These are phyloP conservation scores for Aspergillus phoenicis DNA, from an alignment of 2,329 filamentous ascomycete genomes.

Conservation along the genomic window DNA sequence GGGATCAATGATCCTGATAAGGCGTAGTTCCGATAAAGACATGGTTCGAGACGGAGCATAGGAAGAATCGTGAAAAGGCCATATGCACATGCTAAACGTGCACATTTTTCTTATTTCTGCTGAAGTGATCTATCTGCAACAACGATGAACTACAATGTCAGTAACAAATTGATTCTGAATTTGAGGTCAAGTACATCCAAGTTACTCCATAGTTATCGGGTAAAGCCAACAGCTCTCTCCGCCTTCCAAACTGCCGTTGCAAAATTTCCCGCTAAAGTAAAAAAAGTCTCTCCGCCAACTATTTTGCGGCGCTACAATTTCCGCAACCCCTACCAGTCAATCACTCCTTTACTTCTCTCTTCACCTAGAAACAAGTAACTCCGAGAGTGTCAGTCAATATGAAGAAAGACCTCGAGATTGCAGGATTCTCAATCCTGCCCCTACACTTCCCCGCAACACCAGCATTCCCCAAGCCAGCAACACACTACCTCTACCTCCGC, in stretches of 20 bases:
- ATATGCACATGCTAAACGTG: not conserved
- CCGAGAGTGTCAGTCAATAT: slow-evolving; percentile 29
- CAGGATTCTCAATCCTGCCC: slow-evolving; percentile 70
- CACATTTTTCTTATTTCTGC: not conserved
- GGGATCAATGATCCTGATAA: slow-evolving; percentile 70
- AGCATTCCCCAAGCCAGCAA: slow-evolving; percentile 63
- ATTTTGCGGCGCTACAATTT: not conserved
- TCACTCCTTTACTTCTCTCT: not conserved
- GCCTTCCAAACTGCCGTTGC: slow-evolving; percentile 15
- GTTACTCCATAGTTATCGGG: too few relatives aligned
- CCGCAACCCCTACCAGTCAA: not conserved
- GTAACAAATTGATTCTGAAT: not conserved
- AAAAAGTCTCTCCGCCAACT: slow-evolving; percentile 8
- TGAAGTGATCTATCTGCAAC: not conserved
- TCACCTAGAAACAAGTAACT: not conserved
- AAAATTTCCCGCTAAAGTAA: slow-evolving; percentile 19
- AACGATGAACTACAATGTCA: not conserved
- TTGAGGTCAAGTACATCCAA: not conserved
- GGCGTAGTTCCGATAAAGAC: slow-evolving; percentile 39
- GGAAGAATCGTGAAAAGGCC: not conserved
- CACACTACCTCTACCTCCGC: slow-evolving; percentile 85
- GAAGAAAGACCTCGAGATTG: slow-evolving; percentile 46
- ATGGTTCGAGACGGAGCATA: not conserved
- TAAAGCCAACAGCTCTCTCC: slow-evolving; percentile 13
- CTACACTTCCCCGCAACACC: slow-evolving; percentile 66